Conservation (phyloP, 208 protist species). For the Trypanosomatidae sp. region DNA sequence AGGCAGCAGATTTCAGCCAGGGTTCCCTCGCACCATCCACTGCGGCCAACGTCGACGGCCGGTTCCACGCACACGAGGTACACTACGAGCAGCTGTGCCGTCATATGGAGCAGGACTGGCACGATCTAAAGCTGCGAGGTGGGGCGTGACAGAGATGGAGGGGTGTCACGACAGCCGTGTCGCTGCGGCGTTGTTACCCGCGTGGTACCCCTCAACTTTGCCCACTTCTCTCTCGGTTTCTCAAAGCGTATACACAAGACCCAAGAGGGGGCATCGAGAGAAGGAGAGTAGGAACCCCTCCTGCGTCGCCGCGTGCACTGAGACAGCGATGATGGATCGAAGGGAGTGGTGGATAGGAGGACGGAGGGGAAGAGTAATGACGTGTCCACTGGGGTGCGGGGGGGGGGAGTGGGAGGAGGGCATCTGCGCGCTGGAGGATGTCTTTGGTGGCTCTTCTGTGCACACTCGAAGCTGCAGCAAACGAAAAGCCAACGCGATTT, state of each 20-base stretch:
- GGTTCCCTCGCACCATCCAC: neutral
- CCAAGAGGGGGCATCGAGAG: neutral
- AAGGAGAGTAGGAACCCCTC: neutral
- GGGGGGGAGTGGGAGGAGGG: neutral
- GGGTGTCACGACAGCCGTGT: neutral
- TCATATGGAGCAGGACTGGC: conserved; percentile 24
- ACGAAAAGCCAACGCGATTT: neutral
- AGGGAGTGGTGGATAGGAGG: neutral
- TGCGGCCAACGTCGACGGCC: neutral
- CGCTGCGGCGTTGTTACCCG: neutral
- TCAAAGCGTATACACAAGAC: neutral
- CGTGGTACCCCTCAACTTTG: too few species aligned
- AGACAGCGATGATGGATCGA: neutral
- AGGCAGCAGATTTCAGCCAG: neutral
- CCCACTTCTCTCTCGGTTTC: too few species aligned
- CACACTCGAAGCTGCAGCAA: neutral
- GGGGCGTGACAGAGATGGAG: neutral
- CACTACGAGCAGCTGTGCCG: conserved; percentile 20
- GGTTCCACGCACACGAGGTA: conserved; percentile 15
- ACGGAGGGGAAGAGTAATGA: neutral
- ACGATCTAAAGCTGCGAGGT: conserved; percentile 10
- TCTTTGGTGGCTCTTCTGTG: neutral
- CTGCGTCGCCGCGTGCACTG: neutral
- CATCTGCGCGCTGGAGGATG: neutral
- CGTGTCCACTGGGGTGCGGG: neutral